These are phyloP conservation scores for Daldinia caldariorum DNA, from an alignment of 495 filamentous ascomycete species.

Conservation along the genomic window DNA sequence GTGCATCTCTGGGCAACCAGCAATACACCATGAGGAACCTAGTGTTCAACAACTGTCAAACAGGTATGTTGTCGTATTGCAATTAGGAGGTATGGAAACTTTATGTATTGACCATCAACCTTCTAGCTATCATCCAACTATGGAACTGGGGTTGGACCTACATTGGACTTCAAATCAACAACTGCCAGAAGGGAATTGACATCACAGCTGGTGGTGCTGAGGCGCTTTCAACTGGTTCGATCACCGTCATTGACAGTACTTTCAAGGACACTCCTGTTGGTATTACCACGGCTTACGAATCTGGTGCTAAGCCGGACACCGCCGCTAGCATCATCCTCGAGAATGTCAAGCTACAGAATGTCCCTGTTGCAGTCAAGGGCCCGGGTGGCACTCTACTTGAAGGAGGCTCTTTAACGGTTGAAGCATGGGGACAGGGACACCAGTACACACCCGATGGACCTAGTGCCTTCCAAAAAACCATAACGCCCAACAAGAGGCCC, in stretches of 20 bases:
- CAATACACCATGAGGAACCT: conserved; percentile 84
- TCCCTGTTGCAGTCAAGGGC: conserved; percentile 68
- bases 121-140: conserved; percentile 59
- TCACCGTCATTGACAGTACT: conserved; percentile 74
- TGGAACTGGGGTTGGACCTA: conserved; percentile 69
- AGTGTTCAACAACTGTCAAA: conserved; percentile 68
- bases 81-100: background rate
- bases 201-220: conserved; percentile 63
- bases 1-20: conserved; percentile 75
- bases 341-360: conserved; percentile 73
- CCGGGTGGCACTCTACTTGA: conserved; percentile 63
- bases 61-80: conserved; percentile 9
- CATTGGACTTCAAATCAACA: conserved; percentile 67
- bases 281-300: conserved; percentile 71
- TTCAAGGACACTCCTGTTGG: conserved; percentile 75
- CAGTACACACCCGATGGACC: conserved; percentile 58
- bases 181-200: conserved; percentile 70
- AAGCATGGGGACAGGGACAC: conserved; percentile 58
- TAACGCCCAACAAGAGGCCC: conserved; percentile 55
- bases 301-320: conserved; percentile 58
- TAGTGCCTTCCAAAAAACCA: conserved; percentile 45
- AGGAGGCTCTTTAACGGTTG: conserved; percentile 66
- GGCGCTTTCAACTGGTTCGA: conserved; percentile 63
- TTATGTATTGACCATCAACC: background rate
- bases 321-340: conserved; percentile 67